phyloP scores from a whole-genome alignment of 2,329 filamentous ascomycete genomes.

The Cadophora sp. region DNA sequence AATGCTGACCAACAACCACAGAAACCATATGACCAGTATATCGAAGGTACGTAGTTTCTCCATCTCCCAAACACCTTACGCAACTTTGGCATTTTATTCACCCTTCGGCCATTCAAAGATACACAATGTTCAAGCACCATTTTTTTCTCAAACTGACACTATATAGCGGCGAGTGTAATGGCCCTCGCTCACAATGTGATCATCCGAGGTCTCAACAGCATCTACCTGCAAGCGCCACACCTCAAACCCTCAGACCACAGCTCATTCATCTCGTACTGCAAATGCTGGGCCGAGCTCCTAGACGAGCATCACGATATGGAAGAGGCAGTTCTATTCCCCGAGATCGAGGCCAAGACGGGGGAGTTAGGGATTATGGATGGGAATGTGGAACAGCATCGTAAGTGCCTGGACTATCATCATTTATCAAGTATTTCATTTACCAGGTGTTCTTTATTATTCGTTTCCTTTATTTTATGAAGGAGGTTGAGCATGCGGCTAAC shows the following conservation, averaged over 20 bases:
- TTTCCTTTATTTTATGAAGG: background rate
- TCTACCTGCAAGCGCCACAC: slow-evolving; percentile 47
- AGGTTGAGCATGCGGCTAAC: background rate
- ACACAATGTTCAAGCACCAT: background rate
- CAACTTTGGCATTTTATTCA: background rate
- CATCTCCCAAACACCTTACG: background rate
- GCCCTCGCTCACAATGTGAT: slow-evolving; percentile 48
- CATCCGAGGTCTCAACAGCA: slow-evolving; percentile 48
- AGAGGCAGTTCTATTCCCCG: slow-evolving; percentile 50
- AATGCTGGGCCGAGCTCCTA: slow-evolving; percentile 40
- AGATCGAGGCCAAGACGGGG: slow-evolving; percentile 47
- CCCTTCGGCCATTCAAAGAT: too few relatives aligned
- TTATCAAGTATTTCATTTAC: too few relatives aligned
- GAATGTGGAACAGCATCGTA: slow-evolving; percentile 51
- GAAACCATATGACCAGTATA: slow-evolving; percentile 30
- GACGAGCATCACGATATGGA: slow-evolving; percentile 50
- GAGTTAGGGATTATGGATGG: slow-evolving; percentile 50
- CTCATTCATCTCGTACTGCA: slow-evolving; percentile 41
- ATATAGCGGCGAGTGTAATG: slow-evolving; percentile 34
- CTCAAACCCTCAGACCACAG: slow-evolving; percentile 44
- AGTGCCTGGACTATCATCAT: background rate
- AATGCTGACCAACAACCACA: background rate
- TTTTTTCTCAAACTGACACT: background rate
- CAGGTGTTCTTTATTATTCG: too few relatives aligned
- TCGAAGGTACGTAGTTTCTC: slow-evolving; percentile 15